Conservation (phyloP, 2,329 filamentous ascomycete genomes). For the Calonectria ilicicola region DNA sequence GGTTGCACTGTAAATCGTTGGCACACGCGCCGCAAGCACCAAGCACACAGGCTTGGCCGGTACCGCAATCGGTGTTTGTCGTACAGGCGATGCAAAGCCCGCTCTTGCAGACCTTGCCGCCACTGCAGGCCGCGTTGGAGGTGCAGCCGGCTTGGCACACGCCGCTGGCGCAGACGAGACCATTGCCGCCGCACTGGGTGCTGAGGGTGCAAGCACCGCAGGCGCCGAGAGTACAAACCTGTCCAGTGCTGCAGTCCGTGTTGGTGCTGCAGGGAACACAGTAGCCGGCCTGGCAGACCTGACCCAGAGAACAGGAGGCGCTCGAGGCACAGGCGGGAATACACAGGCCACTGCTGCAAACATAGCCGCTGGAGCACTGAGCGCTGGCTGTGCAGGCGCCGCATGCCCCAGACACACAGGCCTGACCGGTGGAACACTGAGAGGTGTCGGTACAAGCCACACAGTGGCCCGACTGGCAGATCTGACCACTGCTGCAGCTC, state of each 20-base stretch:
- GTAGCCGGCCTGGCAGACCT: constrained; percentile 18
- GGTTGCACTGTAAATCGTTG: constrained; percentile 9
- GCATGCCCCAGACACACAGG: constrained; percentile 15
- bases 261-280: constrained; percentile 18
- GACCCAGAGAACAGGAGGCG: constrained; percentile 1
- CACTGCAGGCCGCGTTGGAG: constrained; percentile 17
- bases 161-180: constrained; percentile 19
- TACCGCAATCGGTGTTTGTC: constrained; percentile 15
- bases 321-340: constrained; percentile 18
- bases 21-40: constrained; percentile 25
- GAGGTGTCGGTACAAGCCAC: constrained; percentile 9
- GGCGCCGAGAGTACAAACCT: constrained; percentile 6
- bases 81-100: constrained; percentile 8
- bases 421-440: constrained; percentile 19
- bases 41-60: constrained; percentile 14
- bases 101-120: constrained; percentile 24
- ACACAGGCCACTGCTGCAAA: constrained; percentile 18
- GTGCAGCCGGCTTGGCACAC: constrained; percentile 15
- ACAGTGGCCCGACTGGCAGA: constrained; percentile 18
- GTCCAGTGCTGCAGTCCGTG: constrained; percentile 15
- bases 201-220: constrained; percentile 9
- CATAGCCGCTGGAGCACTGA: constrained; percentile 17
- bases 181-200: constrained; percentile 10
- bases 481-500: constrained; percentile 12
- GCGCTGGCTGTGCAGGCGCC: constrained; percentile 6